A percentile compares a stretch with the other conserved stretches of the same genome.
phyloP scores from a whole-genome alignment of 2,329 filamentous ascomycete species.

The Cladophialophora carrionii region DNA sequence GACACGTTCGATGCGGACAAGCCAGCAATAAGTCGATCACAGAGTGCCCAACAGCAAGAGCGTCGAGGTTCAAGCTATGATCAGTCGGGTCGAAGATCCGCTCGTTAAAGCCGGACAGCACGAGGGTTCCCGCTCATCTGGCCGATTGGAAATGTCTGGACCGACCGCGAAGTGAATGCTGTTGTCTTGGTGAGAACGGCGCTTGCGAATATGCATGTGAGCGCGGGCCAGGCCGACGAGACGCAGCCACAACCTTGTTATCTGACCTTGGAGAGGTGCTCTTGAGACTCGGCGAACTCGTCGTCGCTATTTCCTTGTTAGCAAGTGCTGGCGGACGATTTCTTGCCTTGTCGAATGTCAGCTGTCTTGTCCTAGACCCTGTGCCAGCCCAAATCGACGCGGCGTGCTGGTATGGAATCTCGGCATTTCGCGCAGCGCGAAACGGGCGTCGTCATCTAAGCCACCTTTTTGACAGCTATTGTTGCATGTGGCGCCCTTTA shows the following conservation, averaged over 20 bases:
- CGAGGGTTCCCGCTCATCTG: not conserved
- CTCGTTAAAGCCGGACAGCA: slow-evolving; percentile 6
- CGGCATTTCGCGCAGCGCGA: not conserved
- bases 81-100: slow-evolving; percentile 16
- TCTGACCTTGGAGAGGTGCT: not conserved
- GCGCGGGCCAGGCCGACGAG: not conserved
- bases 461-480: not conserved
- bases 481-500: slow-evolving; percentile 9
- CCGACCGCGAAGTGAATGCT: not conserved
- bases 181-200: not conserved
- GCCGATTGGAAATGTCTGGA: not conserved
- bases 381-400: not conserved
- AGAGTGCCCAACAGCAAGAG: slow-evolving; percentile 21
- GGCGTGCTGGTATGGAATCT: not conserved
- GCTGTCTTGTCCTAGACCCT: not conserved
- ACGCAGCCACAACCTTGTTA: not conserved
- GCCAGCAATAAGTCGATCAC: slow-evolving; percentile 13
- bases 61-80: slow-evolving; percentile 21
- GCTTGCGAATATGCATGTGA: not conserved
- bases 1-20: slow-evolving; percentile 28
- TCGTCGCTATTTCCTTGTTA: not conserved
- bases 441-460: not conserved
- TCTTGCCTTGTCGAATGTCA: not conserved
- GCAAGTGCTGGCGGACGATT: not conserved
- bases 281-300: not conserved